Percentiles rank a stretch among this genome's conserved stretches.
Evolutionary conservation across 306 rosid genomes (phyloP).

Genomic region (Pyrus pyrifolia): DNA sequence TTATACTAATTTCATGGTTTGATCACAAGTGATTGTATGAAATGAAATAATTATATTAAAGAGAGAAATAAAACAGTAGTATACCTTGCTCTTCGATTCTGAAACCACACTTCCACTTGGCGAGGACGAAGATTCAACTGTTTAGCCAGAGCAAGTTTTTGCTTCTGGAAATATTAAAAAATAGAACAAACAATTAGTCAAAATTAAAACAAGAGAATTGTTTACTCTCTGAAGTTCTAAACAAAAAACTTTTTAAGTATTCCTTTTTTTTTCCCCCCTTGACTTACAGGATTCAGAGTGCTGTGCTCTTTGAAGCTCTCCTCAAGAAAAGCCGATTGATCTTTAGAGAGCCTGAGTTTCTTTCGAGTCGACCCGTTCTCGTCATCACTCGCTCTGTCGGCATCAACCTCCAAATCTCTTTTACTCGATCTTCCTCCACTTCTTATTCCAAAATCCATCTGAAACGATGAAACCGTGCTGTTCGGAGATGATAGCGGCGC

Average conservation of each 20-base stretch:
- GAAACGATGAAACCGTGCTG: constrained; percentile 63
- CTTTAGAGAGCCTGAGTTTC: constrained; percentile 86
- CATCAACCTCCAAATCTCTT: constrained; percentile 51
- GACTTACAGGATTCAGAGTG: constrained; percentile 85
- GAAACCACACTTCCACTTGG: constrained; percentile 99
- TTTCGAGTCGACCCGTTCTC: constrained; percentile 75
- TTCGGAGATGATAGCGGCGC: constrained; percentile 64
- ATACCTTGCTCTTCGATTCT: constrained; percentile 97
- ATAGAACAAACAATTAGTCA: neutral
- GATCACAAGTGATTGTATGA: neutral
- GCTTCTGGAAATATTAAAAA: constrained; percentile 47
- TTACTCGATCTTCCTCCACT: constrained; percentile 28
- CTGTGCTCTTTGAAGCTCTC: constrained; percentile 90
- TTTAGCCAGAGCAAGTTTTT: constrained; percentile 74
- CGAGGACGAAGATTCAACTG: constrained; percentile 89
- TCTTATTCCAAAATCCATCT: constrained; percentile 54
- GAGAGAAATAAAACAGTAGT: neutral
- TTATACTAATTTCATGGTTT: neutral
- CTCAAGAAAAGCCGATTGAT: constrained; percentile 90
- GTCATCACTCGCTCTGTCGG: constrained; percentile 65
- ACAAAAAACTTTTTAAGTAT: neutral
- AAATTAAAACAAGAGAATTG: neutral
- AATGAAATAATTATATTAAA: neutral
- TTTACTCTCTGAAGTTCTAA: neutral
- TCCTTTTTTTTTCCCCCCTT: neutral